Evolutionary conservation across 225 moss, liverwort and hornwort genomes (phyloP).

Genomic region (Straminergon stramineum): DNA sequence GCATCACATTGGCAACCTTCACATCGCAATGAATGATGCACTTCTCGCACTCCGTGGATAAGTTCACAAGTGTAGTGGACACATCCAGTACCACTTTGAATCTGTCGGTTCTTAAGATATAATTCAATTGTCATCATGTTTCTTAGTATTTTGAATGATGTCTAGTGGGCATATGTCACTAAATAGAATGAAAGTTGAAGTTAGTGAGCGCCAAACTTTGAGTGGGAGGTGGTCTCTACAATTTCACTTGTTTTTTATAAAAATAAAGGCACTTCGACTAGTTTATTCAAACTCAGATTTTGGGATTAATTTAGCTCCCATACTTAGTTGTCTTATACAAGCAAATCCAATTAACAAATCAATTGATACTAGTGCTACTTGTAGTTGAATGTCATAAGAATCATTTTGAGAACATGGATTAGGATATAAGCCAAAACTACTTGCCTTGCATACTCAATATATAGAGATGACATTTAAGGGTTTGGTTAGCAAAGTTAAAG

Average conservation of each 20-base stretch:
- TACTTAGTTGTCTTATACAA: not conserved
- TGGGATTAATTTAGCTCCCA: too few species aligned
- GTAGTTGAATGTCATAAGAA: not conserved
- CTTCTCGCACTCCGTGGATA: not conserved
- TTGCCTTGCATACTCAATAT: not conserved
- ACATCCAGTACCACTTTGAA: not conserved
- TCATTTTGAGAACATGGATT: not conserved
- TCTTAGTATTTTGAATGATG: not conserved
- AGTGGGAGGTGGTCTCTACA: not conserved
- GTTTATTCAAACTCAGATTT: not conserved
- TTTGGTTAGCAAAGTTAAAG: not conserved
- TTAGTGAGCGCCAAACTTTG: not conserved
- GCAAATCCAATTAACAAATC: not conserved
- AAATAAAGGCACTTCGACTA: not conserved
- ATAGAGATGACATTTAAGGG: too few species aligned
- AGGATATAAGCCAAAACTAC: not conserved
- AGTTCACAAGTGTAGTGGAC: accelerated
- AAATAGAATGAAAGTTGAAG: not conserved
- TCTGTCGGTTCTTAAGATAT: not conserved
- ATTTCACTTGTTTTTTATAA: not conserved
- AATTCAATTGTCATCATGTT: not conserved
- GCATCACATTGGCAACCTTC: slow-evolving; percentile 2
- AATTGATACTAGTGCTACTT: not conserved
- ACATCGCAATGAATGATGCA: not conserved
- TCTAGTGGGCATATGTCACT: not conserved